Percentiles rank a stretch among this genome's conserved stretches.
Evolutionary conservation across 768 basidiomycete species (phyloP).

Genomic region (Tephrocybe sp.): DNA sequence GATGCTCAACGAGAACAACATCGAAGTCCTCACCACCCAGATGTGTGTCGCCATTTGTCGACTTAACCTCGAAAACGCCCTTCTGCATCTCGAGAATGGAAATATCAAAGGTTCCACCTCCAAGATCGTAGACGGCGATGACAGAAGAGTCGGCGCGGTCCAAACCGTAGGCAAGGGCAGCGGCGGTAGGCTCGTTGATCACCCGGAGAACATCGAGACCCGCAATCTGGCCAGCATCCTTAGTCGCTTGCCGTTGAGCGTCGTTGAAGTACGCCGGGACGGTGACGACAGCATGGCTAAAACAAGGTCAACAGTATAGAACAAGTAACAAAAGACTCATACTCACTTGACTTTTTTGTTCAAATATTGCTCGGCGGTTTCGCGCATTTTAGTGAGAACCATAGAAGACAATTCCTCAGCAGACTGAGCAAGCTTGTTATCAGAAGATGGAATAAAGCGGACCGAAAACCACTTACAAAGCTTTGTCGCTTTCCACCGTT

Average conservation of each 20-base stretch:
- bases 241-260: slow-evolving; percentile 98
- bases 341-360: slow-evolving; percentile 95
- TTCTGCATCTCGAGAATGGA: slow-evolving; percentile 99
- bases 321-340: background rate
- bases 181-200: slow-evolving; percentile 99
- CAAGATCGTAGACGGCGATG: slow-evolving; percentile 98
- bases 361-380: slow-evolving; percentile 91
- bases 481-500: slow-evolving; percentile 80
- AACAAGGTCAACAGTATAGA: slow-evolving; percentile 8
- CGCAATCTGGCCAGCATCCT: slow-evolving; percentile 96
- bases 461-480: slow-evolving; percentile 77
- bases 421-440: slow-evolving; percentile 48
- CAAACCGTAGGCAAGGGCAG: slow-evolving; percentile 96
- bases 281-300: slow-evolving; percentile 85
- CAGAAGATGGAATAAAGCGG: background rate
- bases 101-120: slow-evolving; percentile 99
- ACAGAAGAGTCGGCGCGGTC: slow-evolving; percentile 83
- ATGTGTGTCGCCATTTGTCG: slow-evolving; percentile 98
- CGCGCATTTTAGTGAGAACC: slow-evolving; percentile 91
- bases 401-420: slow-evolving; percentile 86
- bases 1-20: slow-evolving; percentile 80
- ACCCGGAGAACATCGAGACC: slow-evolving; percentile 97
- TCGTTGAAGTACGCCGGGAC: slow-evolving; percentile 99
- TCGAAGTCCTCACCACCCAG: slow-evolving; percentile 98
- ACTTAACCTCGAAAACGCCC: slow-evolving; percentile 99